phyloP scores from a whole-genome alignment of 2,329 filamentous ascomycete species.

The Fusarium sp. region DNA sequence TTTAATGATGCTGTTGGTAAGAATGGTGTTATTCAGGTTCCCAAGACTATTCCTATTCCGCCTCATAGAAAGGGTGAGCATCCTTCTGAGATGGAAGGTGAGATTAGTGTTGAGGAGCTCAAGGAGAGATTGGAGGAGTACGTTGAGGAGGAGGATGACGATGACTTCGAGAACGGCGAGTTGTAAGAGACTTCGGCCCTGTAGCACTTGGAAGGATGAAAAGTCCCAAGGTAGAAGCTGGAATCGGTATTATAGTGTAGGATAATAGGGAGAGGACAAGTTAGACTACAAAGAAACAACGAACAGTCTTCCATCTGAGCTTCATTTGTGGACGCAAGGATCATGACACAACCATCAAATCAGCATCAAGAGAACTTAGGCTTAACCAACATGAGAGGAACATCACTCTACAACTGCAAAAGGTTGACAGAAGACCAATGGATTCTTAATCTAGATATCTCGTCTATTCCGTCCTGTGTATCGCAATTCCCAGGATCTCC shows the following conservation, averaged over 20 bases:
- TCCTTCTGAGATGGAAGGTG: conserved; percentile 12
- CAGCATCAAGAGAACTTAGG: rapidly evolving
- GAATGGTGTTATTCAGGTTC: conserved; percentile 86
- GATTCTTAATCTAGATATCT: background rate
- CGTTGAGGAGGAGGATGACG: conserved; percentile 22
- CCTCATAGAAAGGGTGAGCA: conserved; percentile 61
- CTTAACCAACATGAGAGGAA: rapidly evolving
- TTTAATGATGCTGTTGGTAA: conserved; percentile 76
- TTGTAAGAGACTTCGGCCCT: background rate
- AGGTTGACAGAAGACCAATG: background rate
- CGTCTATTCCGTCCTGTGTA: background rate
- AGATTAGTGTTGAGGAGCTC: conserved; percentile 46
- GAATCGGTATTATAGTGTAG: background rate
- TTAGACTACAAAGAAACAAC: background rate
- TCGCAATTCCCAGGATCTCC: background rate
- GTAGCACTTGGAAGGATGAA: background rate
- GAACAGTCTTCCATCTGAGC: background rate
- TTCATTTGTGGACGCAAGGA: rapidly evolving
- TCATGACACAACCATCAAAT: rapidly evolving
- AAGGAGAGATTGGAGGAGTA: conserved; percentile 45
- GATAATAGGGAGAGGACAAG: rapidly evolving
- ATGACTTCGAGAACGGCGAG: conserved; percentile 19
- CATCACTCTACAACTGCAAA: background rate
- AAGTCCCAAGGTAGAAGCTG: rapidly evolving
- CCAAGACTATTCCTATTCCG: conserved; percentile 79